Conservation (phyloP, 352 stramenopile genomes). For the Phytophthora fragariae region DNA sequence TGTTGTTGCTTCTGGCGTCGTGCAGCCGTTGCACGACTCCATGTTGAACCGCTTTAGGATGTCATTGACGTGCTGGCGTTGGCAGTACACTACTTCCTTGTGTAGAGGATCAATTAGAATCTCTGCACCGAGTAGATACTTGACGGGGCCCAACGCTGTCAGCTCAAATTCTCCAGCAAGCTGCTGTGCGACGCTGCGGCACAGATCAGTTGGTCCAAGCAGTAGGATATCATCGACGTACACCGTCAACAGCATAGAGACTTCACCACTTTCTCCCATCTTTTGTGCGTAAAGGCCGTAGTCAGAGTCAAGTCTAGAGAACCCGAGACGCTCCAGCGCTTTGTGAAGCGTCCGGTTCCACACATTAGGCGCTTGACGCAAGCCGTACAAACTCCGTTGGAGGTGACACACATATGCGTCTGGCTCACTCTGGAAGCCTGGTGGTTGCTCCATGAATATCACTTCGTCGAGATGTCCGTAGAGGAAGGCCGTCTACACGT, state of each 20-base stretch:
- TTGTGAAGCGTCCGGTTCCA: conserved; percentile 24
- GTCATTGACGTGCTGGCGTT: conserved; percentile 3
- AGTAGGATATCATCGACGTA: conserved; percentile 25
- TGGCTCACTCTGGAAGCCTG: background rate
- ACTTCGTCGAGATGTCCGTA: conserved; percentile 7
- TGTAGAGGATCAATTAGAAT: conserved; percentile 17
- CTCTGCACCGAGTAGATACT: conserved; percentile 20
- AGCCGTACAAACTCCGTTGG: conserved; percentile 13
- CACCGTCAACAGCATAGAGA: background rate
- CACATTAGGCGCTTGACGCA: conserved; percentile 16
- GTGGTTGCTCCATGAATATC: conserved; percentile 9
- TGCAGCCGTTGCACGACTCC: background rate
- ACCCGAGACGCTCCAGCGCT: conserved; percentile 2
- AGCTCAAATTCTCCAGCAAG: conserved; percentile 13
- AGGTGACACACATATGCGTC: conserved; percentile 4
- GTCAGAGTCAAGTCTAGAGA: conserved; percentile 14
- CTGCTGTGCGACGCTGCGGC: background rate
- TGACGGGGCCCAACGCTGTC: conserved; percentile 19
- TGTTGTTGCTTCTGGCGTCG: conserved; percentile 3
- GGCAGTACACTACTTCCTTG: conserved; percentile 10
- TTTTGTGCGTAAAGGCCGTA: conserved; percentile 17
- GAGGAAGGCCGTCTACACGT: conserved; percentile 23
- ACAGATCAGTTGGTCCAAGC: background rate
- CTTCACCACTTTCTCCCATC: background rate
- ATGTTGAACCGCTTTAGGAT: conserved; percentile 22